Evolutionary conservation across 2,329 filamentous ascomycete species (phyloP), one percentile per base, ranked within the genome.

Genomic region (Fusarium nygamai): DNA sequence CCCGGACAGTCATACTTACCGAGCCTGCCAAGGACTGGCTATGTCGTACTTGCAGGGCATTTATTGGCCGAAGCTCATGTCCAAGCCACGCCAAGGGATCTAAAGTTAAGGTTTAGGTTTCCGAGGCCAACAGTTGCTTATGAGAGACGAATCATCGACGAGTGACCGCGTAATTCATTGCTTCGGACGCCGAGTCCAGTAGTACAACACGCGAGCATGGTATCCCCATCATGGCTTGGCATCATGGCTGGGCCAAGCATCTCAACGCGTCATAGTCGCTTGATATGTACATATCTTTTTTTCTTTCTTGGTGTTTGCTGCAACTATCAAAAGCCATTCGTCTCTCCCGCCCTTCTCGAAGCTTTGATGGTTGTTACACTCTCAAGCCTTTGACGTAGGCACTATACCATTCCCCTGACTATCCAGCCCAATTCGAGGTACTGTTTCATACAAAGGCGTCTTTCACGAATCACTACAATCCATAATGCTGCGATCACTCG

Each of bases 31-130:
- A 70, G 67, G 8, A 14, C 19, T 59, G 17, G 1, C 65, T 20
- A 22, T 44, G 39, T 51, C 24, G 31, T 36, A 31, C 3, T 31
- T 34, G 4, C 19, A 39, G 41, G 31, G 50, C 29, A 22, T 7
- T 10, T 7, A 70, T 70, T 70, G 67, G 67, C 27, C 13, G 16
- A 29, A 13, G 9, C 12, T 17, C 16, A 17, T 24, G 34, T 36
- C 65, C 46, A 50, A 58, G 24, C 39, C 27, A 67, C 50, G 57
- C 60, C 69, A 66, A 61, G n/a, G 16, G 31, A 70, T 70, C 53
- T 70, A 65, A 60, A 44, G 31, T 70, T 69, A 53, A 54, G 29
- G 41, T 70, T 70, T 66, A 59, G 61, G 46, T 70, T 70, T 59
- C 31, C 51, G 41, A 70, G 36, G 60, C 67, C 50, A 24, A 27